phyloP scores from a whole-genome alignment of 306 rosid genomes.

The Lathyrus tuberosus region DNA sequence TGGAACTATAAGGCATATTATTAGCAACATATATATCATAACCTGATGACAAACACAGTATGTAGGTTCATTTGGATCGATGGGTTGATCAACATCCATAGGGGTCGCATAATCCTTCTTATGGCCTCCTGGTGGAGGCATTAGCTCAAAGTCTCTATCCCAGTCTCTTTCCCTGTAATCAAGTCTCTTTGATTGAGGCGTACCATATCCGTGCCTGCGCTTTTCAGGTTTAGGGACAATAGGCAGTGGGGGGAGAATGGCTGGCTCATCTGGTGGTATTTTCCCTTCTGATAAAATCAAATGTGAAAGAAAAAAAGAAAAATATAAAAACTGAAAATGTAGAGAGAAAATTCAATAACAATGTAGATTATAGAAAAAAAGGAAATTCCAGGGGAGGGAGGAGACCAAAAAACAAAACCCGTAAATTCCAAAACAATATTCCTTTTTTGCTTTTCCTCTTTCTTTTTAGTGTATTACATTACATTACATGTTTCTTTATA shows the following conservation, averaged over 20 bases:
- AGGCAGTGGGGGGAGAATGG: conserved; percentile 88
- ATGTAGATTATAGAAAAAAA: background rate
- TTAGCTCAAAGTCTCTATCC: conserved; percentile 97
- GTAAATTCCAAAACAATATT: background rate
- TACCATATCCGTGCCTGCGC: conserved; percentile 59
- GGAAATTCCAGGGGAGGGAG: background rate
- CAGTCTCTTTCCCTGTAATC: conserved; percentile 90
- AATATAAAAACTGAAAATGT: conserved; percentile 26
- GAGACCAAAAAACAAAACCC: background rate
- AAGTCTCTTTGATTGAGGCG: conserved; percentile 79
- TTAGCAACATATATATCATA: conserved; percentile 33
- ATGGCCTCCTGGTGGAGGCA: conserved; percentile 97
- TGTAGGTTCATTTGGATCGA: conserved; percentile 96
- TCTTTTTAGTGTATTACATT: conserved; percentile 10
- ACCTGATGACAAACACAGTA: conserved; percentile 99
- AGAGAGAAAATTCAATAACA: background rate
- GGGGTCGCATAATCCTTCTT: conserved; percentile 72
- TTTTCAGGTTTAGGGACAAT: conserved; percentile 73
- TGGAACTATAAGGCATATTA: conserved; percentile 11
- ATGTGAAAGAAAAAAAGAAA: conserved; percentile 4
- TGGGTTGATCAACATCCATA: conserved; percentile 86
- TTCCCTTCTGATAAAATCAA: conserved; percentile 71
- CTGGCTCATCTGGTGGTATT: conserved; percentile 81
- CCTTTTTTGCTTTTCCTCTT: conserved; percentile 15
- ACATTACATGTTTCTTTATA: conserved; percentile 19